A percentile compares a stretch with the other conserved stretches of the same genome.
Evolutionary conservation across 2,329 filamentous ascomycete genomes (phyloP).

Genomic region (Colletotrichum tamarilloi): DNA sequence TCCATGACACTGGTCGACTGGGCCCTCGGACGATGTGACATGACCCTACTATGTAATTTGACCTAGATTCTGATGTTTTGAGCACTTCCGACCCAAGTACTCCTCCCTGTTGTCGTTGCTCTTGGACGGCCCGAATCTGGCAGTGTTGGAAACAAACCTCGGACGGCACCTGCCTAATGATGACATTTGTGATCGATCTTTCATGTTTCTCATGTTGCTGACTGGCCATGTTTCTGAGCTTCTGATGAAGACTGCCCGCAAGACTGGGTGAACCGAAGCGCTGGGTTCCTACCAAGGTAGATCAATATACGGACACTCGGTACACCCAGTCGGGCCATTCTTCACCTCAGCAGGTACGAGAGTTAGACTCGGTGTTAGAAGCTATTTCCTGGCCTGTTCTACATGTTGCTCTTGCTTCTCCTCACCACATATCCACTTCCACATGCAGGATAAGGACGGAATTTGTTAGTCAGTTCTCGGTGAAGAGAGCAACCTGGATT

Average conservation of each 20-base stretch:
- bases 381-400: not conserved
- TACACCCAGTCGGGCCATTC: not conserved
- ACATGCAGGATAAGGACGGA: not conserved
- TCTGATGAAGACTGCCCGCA: not conserved
- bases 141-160: not conserved
- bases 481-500: not conserved
- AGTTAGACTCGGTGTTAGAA: not conserved
- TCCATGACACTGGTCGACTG: not conserved
- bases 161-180: not conserved
- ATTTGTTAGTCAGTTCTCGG: not conserved
- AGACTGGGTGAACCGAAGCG: not conserved
- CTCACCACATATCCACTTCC: not conserved
- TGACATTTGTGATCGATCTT: not conserved
- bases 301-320: too few relatives aligned
- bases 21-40: not conserved
- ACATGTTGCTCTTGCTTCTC: not conserved
- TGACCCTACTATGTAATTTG: not conserved
- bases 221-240: not conserved
- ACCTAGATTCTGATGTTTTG: not conserved
- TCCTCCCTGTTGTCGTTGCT: not conserved
- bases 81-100: not conserved
- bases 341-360: not conserved
- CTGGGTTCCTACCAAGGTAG: not conserved
- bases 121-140: not conserved
- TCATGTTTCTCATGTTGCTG: not conserved